Conservation (phyloP, 1,284 basidiomycete genomes). For the Mycena citricolor region DNA sequence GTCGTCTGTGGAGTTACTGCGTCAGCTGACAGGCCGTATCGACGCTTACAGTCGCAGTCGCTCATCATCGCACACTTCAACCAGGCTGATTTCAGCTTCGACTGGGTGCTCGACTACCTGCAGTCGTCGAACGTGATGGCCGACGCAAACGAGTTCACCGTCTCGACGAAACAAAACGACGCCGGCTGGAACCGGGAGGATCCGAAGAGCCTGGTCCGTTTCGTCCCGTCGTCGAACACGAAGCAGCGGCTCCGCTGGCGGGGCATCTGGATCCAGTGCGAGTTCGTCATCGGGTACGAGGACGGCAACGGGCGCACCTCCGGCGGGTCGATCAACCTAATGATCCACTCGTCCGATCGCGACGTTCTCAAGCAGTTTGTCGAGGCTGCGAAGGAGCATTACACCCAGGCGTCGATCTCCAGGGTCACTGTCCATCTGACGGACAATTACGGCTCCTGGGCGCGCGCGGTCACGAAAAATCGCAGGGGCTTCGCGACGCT, state of each 20-base stretch:
- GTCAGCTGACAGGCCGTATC: not conserved
- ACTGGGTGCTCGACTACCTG: conserved; percentile 23
- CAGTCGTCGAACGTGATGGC: conserved; percentile 23
- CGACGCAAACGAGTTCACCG: conserved; percentile 23
- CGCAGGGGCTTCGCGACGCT: conserved; percentile 52
- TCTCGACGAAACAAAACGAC: conserved; percentile 22
- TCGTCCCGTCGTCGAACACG: conserved; percentile 18
- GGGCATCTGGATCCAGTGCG: conserved; percentile 47
- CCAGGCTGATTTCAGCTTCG: conserved; percentile 22
- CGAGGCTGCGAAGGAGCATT: conserved; percentile 43
- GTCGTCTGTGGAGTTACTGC: not conserved
- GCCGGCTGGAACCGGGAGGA: conserved; percentile 23
- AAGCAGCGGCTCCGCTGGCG: conserved; percentile 42
- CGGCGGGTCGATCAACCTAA: conserved; percentile 26
- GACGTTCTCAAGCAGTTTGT: conserved; percentile 43
- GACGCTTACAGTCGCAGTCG: conserved; percentile 13
- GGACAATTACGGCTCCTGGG: conserved; percentile 36
- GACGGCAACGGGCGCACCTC: conserved; percentile 22
- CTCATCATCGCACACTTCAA: conserved; percentile 22
- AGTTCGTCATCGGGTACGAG: conserved; percentile 25
- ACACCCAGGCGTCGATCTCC: conserved; percentile 42
- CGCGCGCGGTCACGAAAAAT: conserved; percentile 48
- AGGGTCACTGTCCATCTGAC: conserved; percentile 44
- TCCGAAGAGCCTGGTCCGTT: conserved; percentile 15
- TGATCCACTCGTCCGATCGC: conserved; percentile 48